phyloP scores from a whole-genome alignment of 768 basidiomycete species.

The Nidularia pulvinata region DNA sequence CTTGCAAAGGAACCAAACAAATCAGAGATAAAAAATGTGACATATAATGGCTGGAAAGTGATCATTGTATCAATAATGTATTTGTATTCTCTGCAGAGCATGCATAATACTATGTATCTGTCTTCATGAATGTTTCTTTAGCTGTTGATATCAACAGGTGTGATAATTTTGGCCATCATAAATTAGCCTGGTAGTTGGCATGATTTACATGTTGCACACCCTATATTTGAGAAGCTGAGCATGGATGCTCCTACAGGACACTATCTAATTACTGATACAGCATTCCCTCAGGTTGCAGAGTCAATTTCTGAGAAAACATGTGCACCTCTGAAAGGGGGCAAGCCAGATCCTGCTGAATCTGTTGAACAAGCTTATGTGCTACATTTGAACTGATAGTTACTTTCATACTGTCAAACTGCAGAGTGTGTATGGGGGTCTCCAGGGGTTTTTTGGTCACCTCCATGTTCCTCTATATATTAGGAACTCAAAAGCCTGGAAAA shows the following conservation, averaged over 20 bases:
- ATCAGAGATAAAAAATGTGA: slow-evolving; percentile 37
- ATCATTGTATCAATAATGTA: slow-evolving; percentile 33
- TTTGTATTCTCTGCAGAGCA: slow-evolving; percentile 23
- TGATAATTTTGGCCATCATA: slow-evolving; percentile 25
- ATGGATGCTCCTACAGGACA: slow-evolving; percentile 24
- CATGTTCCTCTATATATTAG: slow-evolving; percentile 23
- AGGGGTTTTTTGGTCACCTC: slow-evolving; percentile 38
- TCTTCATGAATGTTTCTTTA: not conserved
- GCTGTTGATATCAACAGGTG: slow-evolving; percentile 27
- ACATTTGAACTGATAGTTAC: slow-evolving; percentile 27
- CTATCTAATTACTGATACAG: slow-evolving; percentile 36
- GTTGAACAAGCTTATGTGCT: slow-evolving; percentile 16
- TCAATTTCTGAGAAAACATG: slow-evolving; percentile 16
- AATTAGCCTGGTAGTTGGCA: slow-evolving; percentile 41
- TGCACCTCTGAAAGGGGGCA: slow-evolving; percentile 28
- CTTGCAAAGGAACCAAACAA: slow-evolving; percentile 28
- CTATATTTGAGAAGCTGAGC: slow-evolving; percentile 25
- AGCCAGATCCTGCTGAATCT: slow-evolving; percentile 9
- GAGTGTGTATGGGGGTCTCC: slow-evolving; percentile 44
- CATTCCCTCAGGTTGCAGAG: slow-evolving; percentile 28
- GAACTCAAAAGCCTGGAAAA: too few species aligned
- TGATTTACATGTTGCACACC: slow-evolving; percentile 28
- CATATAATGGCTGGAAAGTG: slow-evolving; percentile 41
- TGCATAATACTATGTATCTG: slow-evolving; percentile 4
- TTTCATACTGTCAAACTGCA: slow-evolving; percentile 39